Evolutionary conservation across 2,329 filamentous ascomycete genomes (phyloP).

Genomic region (Apiospora kogelbergensis): DNA sequence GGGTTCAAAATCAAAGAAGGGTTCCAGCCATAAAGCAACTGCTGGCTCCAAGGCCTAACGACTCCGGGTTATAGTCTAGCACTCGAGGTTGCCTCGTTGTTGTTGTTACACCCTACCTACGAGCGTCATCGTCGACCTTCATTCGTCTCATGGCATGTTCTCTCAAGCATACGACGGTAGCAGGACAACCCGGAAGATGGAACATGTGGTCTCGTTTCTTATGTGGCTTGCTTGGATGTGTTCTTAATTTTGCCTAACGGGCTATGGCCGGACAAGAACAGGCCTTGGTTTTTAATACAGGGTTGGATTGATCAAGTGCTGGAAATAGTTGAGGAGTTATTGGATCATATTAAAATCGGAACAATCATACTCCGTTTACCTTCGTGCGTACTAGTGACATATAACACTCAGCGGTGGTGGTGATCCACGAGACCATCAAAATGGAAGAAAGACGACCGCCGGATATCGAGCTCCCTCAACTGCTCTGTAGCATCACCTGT

Average conservation of each 20-base stretch:
- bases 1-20: neutral
- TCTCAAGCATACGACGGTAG: neutral
- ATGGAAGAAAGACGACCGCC: too few relatives aligned
- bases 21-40: neutral
- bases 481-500: too few relatives aligned
- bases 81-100: too few relatives aligned
- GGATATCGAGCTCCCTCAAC: too few relatives aligned
- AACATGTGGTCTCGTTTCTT: neutral
- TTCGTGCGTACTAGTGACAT: neutral
- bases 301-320: neutral
- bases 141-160: neutral
- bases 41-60: neutral
- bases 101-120: neutral
- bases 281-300: neutral
- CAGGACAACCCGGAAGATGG: neutral
- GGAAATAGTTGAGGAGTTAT: neutral
- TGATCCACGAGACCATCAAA: too few relatives aligned
- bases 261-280: neutral
- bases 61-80: neutral
- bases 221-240: neutral
- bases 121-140: neutral
- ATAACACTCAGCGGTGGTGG: too few relatives aligned
- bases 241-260: neutral
- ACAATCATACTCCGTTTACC: neutral
- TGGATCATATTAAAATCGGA: neutral